These are phyloP conservation scores for Wickerhamiella brachini DNA, from an alignment of 805 yeast species.

Conservation along the genomic window DNA sequence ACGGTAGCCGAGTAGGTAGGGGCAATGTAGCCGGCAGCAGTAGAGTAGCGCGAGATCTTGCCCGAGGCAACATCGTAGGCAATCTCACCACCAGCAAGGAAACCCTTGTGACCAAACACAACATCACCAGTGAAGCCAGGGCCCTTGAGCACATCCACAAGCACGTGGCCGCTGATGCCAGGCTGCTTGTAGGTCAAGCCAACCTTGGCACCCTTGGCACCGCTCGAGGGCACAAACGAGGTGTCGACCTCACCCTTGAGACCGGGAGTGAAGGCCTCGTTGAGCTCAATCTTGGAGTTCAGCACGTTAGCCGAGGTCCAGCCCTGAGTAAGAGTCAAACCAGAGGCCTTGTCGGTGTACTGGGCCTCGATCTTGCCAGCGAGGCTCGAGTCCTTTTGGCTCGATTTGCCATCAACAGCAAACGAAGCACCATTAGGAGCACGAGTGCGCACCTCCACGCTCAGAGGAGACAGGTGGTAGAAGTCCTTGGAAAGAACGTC, in stretches of 20 bases:
- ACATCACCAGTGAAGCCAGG: slow-evolving; percentile 92
- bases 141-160: slow-evolving; percentile 89
- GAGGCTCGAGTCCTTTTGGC: slow-evolving; percentile 64
- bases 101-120: slow-evolving; percentile 89
- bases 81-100: slow-evolving; percentile 93
- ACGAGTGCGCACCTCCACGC: slow-evolving; percentile 77
- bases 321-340: slow-evolving; percentile 90
- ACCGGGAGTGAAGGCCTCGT: slow-evolving; percentile 88
- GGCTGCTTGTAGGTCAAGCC: slow-evolving; percentile 87
- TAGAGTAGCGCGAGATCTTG: slow-evolving; percentile 83
- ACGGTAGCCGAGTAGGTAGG: slow-evolving; percentile 77
- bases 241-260: slow-evolving; percentile 86
- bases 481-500: slow-evolving; percentile 83
- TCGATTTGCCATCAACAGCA: slow-evolving; percentile 82
- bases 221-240: slow-evolving; percentile 69
- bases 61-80: slow-evolving; percentile 93
- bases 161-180: slow-evolving; percentile 84
- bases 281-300: slow-evolving; percentile 84
- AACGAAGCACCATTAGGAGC: slow-evolving; percentile 96
- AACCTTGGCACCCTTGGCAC: slow-evolving; percentile 71
- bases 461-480: slow-evolving; percentile 79
- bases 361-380: slow-evolving; percentile 84
- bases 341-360: slow-evolving; percentile 83
- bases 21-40: slow-evolving; percentile 85
- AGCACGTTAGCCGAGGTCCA: slow-evolving; percentile 91